Evolutionary conservation across 1,284 basidiomycete species (phyloP), one percentile per base, ranked within the genome.

Genomic region (Neotropicomus parvogracilis): DNA sequence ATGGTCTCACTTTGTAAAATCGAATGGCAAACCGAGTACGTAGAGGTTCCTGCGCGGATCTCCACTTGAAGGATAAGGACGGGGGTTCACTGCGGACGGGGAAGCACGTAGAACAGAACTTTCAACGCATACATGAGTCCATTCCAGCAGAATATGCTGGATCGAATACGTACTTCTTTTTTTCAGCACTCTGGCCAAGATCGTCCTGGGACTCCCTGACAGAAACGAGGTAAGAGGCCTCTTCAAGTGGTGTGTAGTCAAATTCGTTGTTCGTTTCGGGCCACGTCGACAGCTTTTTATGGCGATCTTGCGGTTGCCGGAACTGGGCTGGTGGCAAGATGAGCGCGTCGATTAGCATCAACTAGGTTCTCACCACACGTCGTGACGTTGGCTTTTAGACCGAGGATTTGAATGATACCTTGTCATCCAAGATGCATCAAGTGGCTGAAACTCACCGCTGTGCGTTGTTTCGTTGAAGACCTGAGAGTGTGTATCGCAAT

Each of bases 1-100:
- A 50, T 34, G 28, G 38, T 27, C 76, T 49, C 60, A 87, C 86
- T 87, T 86, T 26, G 80, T 82, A 27, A 89, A 72, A 56, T 85
- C 81, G 58, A 88, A 88, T 4, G 87, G 87, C 40, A 89, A 64
- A 14, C 87, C 87, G 19, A 89, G 78, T 26, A 89, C 86, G 56
- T 89, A 89, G 38, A 89, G 77, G 61, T 89, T 89, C 49, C 86
- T 77, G 43, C 87, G 83, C 48, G 65, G 59, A 55, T 88, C 85
- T 28, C 66, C 52, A 9, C 69, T 70, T 26, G 63, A 71, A 48
- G 46, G 37, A 55, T 32, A 27, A 31, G 13, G 26, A 42, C 55
- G 56, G 26, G 33, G 10, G 36, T 50, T 52, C 45, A 14, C 45
- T 35, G 48, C 47, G 11, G 62, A 50, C 17, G 49, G 46, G 21